Evolutionary conservation across 371 early-diverging fungal genomes (phyloP).

Genomic region (Ordospora colligata): DNA sequence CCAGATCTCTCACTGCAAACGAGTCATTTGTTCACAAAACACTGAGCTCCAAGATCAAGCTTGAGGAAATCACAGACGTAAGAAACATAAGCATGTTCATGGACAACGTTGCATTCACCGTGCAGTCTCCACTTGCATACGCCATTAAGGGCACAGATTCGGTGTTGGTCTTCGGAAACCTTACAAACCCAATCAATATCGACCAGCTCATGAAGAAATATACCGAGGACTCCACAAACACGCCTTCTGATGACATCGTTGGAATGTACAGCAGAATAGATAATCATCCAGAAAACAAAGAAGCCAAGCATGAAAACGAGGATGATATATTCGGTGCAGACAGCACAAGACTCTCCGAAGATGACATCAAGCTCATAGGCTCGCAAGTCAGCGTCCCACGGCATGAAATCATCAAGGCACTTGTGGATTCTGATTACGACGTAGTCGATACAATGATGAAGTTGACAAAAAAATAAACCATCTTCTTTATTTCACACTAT

Average conservation of each 20-base stretch:
- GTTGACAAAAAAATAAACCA: conserved; percentile 40
- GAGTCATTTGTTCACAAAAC: background rate
- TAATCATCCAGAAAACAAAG: background rate
- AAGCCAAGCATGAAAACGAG: background rate
- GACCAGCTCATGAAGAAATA: background rate
- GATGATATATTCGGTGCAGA: background rate
- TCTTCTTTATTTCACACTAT: background rate
- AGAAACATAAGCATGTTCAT: background rate
- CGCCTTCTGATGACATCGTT: background rate
- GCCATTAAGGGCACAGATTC: conserved; percentile 16
- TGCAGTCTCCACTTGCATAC: background rate
- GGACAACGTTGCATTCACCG: background rate
- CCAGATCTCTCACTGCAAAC: background rate
- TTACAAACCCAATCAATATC: background rate
- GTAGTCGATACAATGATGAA: conserved; percentile 47
- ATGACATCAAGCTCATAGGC: conserved; percentile 46
- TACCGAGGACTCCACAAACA: background rate
- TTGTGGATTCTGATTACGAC: conserved; percentile 46
- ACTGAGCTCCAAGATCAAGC: background rate
- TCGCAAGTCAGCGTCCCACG: conserved; percentile 29
- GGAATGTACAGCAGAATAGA: background rate
- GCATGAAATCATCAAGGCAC: conserved; percentile 42
- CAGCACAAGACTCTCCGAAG: conserved; percentile 1
- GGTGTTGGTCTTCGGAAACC: conserved; percentile 10
- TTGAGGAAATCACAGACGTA: background rate